Percentiles rank a stretch among this genome's conserved stretches.
Conservation (phyloP, 805 yeast genomes). For the Teunomyces stri region DNA sequence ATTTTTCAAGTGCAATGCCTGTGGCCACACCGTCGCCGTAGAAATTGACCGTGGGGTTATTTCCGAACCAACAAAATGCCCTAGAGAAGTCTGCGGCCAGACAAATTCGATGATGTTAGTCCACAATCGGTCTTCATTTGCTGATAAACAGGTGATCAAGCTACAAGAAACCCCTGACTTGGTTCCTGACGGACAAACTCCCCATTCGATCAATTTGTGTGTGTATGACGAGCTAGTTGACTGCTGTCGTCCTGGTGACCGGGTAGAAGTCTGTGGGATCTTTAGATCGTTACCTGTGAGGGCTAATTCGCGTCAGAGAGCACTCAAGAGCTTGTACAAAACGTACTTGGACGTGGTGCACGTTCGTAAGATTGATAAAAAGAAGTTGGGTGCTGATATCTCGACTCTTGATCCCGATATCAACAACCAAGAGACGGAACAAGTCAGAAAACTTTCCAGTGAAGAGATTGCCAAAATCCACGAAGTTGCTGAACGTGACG, state of each 20-base stretch:
- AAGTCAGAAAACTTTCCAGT: constrained; percentile 62
- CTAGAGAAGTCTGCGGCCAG: constrained; percentile 81
- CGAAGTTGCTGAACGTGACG: constrained; percentile 63
- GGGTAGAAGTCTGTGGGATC: constrained; percentile 92
- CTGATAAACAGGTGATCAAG: constrained; percentile 92
- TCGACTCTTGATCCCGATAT: constrained; percentile 53
- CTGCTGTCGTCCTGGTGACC: constrained; percentile 92
- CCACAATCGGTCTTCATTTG: constrained; percentile 90
- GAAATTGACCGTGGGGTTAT: constrained; percentile 94
- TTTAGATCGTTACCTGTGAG: constrained; percentile 91
- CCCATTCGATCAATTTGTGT: constrained; percentile 90
- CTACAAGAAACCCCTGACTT: constrained; percentile 94
- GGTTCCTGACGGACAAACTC: constrained; percentile 98
- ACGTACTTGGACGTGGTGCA: constrained; percentile 95
- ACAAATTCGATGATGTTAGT: constrained; percentile 84
- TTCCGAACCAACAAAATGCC: constrained; percentile 90
- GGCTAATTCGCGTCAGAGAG: constrained; percentile 79
- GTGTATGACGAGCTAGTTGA: constrained; percentile 96
- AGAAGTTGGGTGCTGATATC: constrained; percentile 76
- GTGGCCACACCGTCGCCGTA: constrained; percentile 88
- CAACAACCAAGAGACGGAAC: constrained; percentile 75
- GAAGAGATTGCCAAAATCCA: constrained; percentile 67
- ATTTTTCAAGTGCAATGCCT: constrained; percentile 90
- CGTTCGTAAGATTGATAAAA: constrained; percentile 78
- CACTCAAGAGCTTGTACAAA: constrained; percentile 80